Base-by-base conservation (phyloP, 805 yeast species). In the Candida adriatica region DNA sequence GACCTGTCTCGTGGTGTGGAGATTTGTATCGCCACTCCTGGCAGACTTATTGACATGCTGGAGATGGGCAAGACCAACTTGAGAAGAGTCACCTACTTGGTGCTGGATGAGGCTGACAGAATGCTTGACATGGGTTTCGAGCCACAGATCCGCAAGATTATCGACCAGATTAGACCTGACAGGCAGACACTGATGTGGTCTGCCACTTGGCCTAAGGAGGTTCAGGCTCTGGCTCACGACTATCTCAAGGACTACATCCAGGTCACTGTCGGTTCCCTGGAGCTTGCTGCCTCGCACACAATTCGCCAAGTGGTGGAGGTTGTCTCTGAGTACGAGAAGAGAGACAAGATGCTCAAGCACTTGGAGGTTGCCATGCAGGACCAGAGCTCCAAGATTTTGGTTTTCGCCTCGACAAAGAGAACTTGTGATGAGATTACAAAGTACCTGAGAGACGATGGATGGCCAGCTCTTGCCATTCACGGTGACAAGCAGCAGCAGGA, bases 111-210 rank as follows among this genome's bases (percentile, higher is more conserved):
- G 75, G 98, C 98, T 55, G 98, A 92, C 66, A 84, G 98, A 73
- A 92, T 92, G 98, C 77, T 92, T 67, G 98, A 92, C 70, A 92
- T 92, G 98, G 98, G 98, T 62, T 92, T 92, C 62, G 98, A 92
- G 72, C 97, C 97, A 48, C 97, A 90, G 74, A 92, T 92, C 63
- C 80, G 98, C 73, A 90, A 90, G 68, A 92, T 92, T 62, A 90
- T 92, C 48, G 88, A 81, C 52, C 97, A 90, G 73, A 92, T 92
- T 59, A 84, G 98, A 70, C 98, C 98, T 41, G 98, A 92, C 63
- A 87, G 97, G 73, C 98, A 92, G 70, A 92, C 98, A 40, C 73
- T 90, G 52, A 86, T 92, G 96, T 92, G 97, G 97, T 90, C 97
- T 42, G 98, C 98, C 49, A 92, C 98, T 35, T 92, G 98, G 98